Conservation (phyloP, 768 basidiomycete genomes). For the Clathrus columnatus region DNA sequence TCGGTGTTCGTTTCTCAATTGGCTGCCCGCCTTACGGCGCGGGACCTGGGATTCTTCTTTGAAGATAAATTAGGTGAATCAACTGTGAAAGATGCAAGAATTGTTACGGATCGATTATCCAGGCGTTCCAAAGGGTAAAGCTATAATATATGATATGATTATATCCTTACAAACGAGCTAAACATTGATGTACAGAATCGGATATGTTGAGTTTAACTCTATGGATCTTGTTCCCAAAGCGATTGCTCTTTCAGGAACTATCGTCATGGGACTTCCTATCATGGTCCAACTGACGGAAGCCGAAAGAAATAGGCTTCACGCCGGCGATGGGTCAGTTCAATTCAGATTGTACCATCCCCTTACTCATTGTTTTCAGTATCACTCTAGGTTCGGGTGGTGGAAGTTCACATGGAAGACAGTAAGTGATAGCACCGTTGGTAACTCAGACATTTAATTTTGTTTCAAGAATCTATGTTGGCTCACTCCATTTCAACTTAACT, state of each 20-base stretch:
- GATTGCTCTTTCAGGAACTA: slow-evolving; percentile 80
- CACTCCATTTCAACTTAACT: slow-evolving; percentile 92
- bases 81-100: slow-evolving; percentile 89
- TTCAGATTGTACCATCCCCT: not conserved
- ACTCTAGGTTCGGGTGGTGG: slow-evolving; percentile 81
- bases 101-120: slow-evolving; percentile 92
- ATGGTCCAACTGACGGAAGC: slow-evolving; percentile 96
- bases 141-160: not conserved
- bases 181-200: slow-evolving; percentile 54
- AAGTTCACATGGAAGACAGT: slow-evolving; percentile 71
- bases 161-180: not conserved
- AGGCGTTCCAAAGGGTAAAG: slow-evolving; percentile 95
- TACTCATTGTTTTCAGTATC: slow-evolving; percentile 43
- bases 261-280: slow-evolving; percentile 97
- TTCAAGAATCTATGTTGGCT: slow-evolving; percentile 87
- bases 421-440: slow-evolving; percentile 24
- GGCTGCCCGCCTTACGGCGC: slow-evolving; percentile 90
- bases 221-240: slow-evolving; percentile 91
- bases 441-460: not conserved
- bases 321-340: slow-evolving; percentile 69
- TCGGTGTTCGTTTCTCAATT: slow-evolving; percentile 99
- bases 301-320: slow-evolving; percentile 83
- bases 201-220: slow-evolving; percentile 92
- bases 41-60: slow-evolving; percentile 97
- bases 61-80: slow-evolving; percentile 94